Evolutionary conservation across 768 basidiomycete genomes (phyloP).

Genomic region (Clavulina sp.): DNA sequence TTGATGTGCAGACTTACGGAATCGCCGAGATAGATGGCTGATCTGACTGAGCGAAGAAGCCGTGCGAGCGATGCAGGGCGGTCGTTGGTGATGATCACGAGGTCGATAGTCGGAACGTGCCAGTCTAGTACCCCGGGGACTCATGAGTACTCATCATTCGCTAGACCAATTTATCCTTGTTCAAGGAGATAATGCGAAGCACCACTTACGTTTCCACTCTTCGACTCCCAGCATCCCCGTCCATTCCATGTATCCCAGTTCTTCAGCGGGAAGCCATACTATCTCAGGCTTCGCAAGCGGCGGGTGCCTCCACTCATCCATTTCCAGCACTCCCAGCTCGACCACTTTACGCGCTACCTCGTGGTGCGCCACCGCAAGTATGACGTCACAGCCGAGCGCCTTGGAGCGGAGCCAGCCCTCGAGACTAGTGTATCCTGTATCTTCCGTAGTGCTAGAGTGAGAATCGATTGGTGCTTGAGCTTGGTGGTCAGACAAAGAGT

Average conservation of each 20-base stretch:
- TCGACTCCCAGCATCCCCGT: conserved; percentile 36
- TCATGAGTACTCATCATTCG: no score
- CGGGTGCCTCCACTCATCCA: background rate
- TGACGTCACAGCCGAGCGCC: background rate
- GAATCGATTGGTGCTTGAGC: background rate
- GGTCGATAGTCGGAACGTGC: conserved; percentile 48
- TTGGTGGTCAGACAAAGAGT: background rate
- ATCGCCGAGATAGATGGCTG: conserved; percentile 52
- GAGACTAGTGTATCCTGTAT: no score
- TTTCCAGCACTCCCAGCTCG: no score
- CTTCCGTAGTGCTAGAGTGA: no score
- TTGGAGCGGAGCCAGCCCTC: background rate
- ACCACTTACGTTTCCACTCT: conserved; percentile 40
- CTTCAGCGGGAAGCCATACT: conserved; percentile 15
- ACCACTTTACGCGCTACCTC: no score
- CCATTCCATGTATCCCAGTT: conserved; percentile 41
- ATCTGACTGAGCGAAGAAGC: conserved; percentile 41
- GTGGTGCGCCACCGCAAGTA: no score
- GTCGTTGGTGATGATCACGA: conserved; percentile 63
- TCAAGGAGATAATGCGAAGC: conserved; percentile 6
- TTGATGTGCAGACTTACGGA: conserved; percentile 45
- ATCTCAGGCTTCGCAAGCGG: background rate
- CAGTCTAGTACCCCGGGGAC: no score
- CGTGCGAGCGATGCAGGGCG: conserved; percentile 54
- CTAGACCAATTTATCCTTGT: conserved; percentile 2